phyloP scores from a whole-genome alignment of 495 filamentous ascomycete species.

The Penicillium crystallinum region DNA sequence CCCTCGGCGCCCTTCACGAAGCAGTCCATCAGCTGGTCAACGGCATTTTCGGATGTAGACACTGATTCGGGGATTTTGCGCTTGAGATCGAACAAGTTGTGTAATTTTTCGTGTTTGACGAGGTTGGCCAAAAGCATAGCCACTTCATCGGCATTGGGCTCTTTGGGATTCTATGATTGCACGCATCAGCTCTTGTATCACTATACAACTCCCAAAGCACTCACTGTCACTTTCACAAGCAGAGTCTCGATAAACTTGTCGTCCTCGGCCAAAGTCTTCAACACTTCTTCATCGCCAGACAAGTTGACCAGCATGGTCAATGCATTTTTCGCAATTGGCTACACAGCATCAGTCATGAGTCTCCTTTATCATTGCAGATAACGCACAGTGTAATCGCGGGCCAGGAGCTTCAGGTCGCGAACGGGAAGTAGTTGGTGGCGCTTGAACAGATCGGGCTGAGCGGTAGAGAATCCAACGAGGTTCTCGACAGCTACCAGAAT shows the following conservation, averaged over 20 bases:
- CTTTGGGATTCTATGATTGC: conserved; percentile 47
- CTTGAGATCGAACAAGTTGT: conserved; percentile 59
- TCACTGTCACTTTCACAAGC: conserved; percentile 67
- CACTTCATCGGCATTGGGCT: conserved; percentile 74
- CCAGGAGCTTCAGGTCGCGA: conserved; percentile 82
- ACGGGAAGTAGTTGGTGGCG: conserved; percentile 69
- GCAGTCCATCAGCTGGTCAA: conserved; percentile 90
- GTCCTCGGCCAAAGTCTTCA: conserved; percentile 68
- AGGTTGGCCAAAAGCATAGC: conserved; percentile 93
- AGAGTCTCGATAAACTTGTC: conserved; percentile 74
- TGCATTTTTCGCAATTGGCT: conserved; percentile 91
- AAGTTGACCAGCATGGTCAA: conserved; percentile 91
- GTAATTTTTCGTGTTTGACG: conserved; percentile 68
- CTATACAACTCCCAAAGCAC: conserved; percentile 28
- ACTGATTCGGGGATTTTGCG: conserved; percentile 55
- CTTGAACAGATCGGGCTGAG: conserved; percentile 80
- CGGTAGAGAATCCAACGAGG: conserved; percentile 74
- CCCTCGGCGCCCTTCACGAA: conserved; percentile 88
- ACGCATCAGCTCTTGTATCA: not conserved
- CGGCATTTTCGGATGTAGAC: conserved; percentile 61
- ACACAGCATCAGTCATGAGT: conserved; percentile 3
- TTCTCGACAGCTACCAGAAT: conserved; percentile 66
- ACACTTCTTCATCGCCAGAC: conserved; percentile 67
- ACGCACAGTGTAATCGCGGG: conserved; percentile 72
- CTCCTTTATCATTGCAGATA: not conserved